These are phyloP conservation scores for Phaeoacremonium minimum DNA, from an alignment of 2,329 filamentous ascomycete genomes.

Conservation along the genomic window DNA sequence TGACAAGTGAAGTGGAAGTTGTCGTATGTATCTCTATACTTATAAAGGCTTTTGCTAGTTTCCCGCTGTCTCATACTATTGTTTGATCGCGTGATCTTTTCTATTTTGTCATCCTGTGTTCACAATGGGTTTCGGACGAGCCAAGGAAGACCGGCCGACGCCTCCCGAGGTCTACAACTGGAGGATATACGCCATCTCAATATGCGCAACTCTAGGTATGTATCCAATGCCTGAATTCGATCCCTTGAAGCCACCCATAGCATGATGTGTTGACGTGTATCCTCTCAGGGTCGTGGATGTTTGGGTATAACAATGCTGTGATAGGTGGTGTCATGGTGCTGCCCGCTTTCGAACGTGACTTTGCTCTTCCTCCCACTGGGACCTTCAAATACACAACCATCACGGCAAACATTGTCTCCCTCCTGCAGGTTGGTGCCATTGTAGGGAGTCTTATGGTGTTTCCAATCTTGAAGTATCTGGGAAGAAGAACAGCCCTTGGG, in stretches of 20 bases:
- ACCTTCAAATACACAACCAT: not conserved
- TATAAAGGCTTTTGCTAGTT: not conserved
- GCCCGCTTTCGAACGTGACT: not conserved
- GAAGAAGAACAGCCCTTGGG: conserved; percentile 30
- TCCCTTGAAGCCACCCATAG: too few species aligned
- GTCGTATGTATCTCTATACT: not conserved
- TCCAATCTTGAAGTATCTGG: conserved; percentile 41
- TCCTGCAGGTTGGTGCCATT: conserved; percentile 10
- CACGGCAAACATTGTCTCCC: conserved; percentile 31
- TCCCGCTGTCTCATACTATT: not conserved
- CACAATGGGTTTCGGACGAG: not conserved
- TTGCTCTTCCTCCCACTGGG: not conserved
- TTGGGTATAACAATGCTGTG: not conserved
- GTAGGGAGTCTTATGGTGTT: conserved; percentile 10
- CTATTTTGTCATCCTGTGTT: not conserved
- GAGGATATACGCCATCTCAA: not conserved
- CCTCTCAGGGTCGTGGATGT: not conserved
- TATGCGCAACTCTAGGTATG: not conserved
- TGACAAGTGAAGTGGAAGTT: not conserved
- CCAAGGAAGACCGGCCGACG: not conserved
- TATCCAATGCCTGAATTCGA: too few species aligned
- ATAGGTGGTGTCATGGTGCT: not conserved
- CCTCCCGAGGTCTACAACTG: not conserved
- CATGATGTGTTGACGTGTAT: too few species aligned
- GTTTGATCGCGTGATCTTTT: not conserved